Evolutionary conservation across 2,329 filamentous ascomycete species (phyloP), one percentile per base, ranked within the genome.

Genomic region (Eurotiales sp.): DNA sequence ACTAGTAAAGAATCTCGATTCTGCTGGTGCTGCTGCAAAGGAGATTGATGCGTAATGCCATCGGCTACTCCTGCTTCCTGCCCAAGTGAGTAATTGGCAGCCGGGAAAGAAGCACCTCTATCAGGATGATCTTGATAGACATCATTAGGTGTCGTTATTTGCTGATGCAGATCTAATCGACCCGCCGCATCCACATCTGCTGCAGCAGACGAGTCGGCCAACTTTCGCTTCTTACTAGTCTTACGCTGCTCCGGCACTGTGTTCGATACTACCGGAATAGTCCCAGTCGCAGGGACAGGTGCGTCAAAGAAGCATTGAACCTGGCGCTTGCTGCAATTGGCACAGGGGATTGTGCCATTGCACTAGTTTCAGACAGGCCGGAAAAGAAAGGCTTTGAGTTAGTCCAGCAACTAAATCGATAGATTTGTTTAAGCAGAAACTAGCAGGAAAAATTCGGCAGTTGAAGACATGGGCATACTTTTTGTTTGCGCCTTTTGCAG

Each of bases 401-500:
- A 7, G 41, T 34, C 17, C 30, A 39, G 22, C 12, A 19, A 48
- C 30, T 36, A 36, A 27, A 2, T 5, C n/a, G n/a, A n/a, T n/a
- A n/a, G n/a, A n/a, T n/a, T n/a, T n/a, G n/a, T n/a, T n/a, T n/a
- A n/a, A n/a, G n/a, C n/a, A n/a, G n/a, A n/a, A n/a, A n/a, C n/a
- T n/a, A n/a, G n/a, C n/a, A n/a, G n/a, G n/a, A n/a, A n/a, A n/a
- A n/a, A n/a, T n/a, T n/a, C n/a, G n/a, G n/a, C n/a, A n/a, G 41
- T 30, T 23, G 23, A 14, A 22, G 11, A 15, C 11, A 25, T 5
- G 30, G 59, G 77, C 73, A 62, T 50, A 83, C 83, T 75, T 85
- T 86, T 69, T 86, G 83, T 65, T 86, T 86, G 55, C 83, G 77
- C 54, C 77, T 75, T 68, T 84, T 85, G 71, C 83, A 86, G 56